Conservation (phyloP, 1,284 basidiomycete species). For the Leccinum griseonigrum region DNA sequence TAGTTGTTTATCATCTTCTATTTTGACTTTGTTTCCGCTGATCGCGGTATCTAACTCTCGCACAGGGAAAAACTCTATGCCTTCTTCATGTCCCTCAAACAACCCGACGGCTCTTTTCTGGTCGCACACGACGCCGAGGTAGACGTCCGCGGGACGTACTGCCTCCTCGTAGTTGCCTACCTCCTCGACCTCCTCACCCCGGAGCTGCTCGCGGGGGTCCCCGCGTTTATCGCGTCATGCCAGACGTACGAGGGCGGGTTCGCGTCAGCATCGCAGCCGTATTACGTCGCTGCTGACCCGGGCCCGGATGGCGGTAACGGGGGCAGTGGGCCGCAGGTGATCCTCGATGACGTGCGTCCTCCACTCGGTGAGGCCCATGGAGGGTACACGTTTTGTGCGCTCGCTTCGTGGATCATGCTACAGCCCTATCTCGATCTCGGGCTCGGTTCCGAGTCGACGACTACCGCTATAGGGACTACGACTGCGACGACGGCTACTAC, state of each 20-base stretch:
- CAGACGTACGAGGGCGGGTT: constrained; percentile 99
- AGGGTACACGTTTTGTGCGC: constrained; percentile 93
- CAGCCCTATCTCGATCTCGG: constrained; percentile 46
- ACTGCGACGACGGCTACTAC: too few relatives aligned
- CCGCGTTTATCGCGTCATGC: constrained; percentile 72
- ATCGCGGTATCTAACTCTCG: background rate
- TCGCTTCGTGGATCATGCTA: constrained; percentile 83
- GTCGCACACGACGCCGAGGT: constrained; percentile 90
- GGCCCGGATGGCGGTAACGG: background rate
- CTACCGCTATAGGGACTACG: too few relatives aligned
- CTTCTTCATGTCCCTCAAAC: constrained; percentile 93
- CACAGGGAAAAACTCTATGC: constrained; percentile 70
- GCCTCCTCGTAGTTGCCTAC: constrained; percentile 68
- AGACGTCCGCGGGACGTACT: constrained; percentile 71
- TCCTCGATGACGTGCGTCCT: constrained; percentile 49
- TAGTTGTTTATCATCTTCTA: background rate
- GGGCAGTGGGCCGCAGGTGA: constrained; percentile 24
- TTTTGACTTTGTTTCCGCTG: background rate
- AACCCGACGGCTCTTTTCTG: constrained; percentile 91
- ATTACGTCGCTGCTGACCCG: constrained; percentile 34
- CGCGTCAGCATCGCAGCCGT: constrained; percentile 78
- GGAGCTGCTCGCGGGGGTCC: constrained; percentile 70
- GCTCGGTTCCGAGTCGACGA: background rate
- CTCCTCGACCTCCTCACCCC: constrained; percentile 85
- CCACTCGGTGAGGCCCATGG: constrained; percentile 94